phyloP scores from a whole-genome alignment of 768 basidiomycete species.

The Tricholoma sp. region DNA sequence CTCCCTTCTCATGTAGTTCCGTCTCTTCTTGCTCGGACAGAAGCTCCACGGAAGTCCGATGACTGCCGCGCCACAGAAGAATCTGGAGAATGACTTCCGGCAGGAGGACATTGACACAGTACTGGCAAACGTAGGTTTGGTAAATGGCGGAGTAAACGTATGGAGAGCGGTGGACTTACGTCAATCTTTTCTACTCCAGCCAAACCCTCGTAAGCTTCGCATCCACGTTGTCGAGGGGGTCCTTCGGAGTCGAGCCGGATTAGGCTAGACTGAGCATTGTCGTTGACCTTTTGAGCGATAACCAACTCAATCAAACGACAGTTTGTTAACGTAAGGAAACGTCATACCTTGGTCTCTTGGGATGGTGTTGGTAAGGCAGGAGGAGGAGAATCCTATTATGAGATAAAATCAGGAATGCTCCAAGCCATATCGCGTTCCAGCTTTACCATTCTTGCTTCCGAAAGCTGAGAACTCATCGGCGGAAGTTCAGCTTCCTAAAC shows the following conservation, averaged over 20 bases:
- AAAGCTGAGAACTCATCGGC: slow-evolving; percentile 1
- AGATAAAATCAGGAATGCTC: background rate
- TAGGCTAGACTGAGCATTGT: background rate
- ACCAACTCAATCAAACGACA: background rate
- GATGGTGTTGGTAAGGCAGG: background rate
- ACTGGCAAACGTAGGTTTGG: slow-evolving; percentile 34
- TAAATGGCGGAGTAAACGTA: background rate
- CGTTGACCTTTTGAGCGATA: background rate
- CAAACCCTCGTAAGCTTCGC: slow-evolving; percentile 39
- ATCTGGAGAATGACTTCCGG: slow-evolving; percentile 70
- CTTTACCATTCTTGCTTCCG: background rate
- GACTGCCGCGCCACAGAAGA: slow-evolving; percentile 64
- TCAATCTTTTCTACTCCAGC: slow-evolving; percentile 46
- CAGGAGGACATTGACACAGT: slow-evolving; percentile 66
- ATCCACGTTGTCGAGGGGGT: slow-evolving; percentile 28
- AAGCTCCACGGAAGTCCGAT: slow-evolving; percentile 45
- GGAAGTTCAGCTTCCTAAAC: slow-evolving; percentile 2
- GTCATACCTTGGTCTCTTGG: background rate
- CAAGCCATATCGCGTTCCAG: too few species aligned
- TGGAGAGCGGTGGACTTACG: slow-evolving; percentile 26
- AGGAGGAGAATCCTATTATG: slow-evolving; percentile 4
- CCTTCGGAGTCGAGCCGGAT: background rate
- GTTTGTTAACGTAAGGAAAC: background rate
- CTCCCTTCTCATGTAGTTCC: slow-evolving; percentile 44
- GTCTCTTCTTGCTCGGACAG: slow-evolving; percentile 52